Evolutionary conservation across 805 yeast species (phyloP), one percentile per base, ranked within the genome.

Genomic region (Grigorovia jiainica): DNA sequence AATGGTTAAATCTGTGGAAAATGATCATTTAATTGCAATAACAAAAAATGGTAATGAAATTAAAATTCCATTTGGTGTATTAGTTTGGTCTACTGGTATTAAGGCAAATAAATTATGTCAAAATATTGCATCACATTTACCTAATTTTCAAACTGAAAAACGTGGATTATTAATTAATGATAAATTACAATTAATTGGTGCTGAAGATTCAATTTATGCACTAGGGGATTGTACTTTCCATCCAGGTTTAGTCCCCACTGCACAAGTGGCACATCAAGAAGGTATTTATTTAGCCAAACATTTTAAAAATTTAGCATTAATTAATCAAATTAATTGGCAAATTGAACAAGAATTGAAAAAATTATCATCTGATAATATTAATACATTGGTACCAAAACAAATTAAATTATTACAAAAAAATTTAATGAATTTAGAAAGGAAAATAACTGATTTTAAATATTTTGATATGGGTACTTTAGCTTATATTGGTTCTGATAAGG

Each of bases 71-170:
- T 89, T 87, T 63, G 97, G 97, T 57, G 71, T 87, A 53, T 73
- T 89, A 51, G 94, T 89, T 49, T 89, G 97, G 97, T 97, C 97
- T 43, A 90, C 96, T 47, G 97, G 97, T 67, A 89, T 87, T 64
- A 87, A 87, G 43, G 87, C 87, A 50, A 80, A 96, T 66, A 78
- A 76, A 34, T 70, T 90, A 36, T 74, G 83, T 39, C 70, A 75
- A 48, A 75, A 76, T 53, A 70, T 90, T 55, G 75, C 84, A 62
- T 57, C 73, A 38, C 73, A 75, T 64, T 70, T 90, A 52, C 23
- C 30, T 10, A 81, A 84, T 34, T 83, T 76, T 52, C 79, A 77
- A 64, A 78, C 80, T 58, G 87, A 95, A 36, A 79, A 94, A 69
- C 80, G 97, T 64, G 97, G 97, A 47, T 72, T 89, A 55, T 71